A percentile compares a stretch with the other conserved stretches of the same genome.
Conservation (phyloP, 257 asterid genomes). For the Echites panduratus region DNA sequence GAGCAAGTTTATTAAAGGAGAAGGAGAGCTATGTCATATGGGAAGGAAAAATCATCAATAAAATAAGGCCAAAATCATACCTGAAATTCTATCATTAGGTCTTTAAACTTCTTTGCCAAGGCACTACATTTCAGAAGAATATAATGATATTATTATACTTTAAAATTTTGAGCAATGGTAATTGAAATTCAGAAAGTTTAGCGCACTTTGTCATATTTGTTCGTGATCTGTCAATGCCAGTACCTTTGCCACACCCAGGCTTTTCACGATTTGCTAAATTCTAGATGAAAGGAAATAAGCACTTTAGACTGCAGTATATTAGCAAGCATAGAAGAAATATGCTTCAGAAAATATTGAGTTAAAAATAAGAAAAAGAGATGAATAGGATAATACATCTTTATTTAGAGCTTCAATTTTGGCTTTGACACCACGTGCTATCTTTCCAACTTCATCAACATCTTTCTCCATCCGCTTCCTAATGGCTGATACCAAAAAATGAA, state of each 20-base stretch:
- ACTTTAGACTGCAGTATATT: conserved; percentile 10
- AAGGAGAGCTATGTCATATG: neutral
- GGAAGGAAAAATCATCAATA: neutral
- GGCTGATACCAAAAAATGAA: conserved; percentile 34
- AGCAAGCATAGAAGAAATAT: neutral
- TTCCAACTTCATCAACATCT: conserved; percentile 79
- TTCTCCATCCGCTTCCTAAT: conserved; percentile 90
- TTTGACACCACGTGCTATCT: conserved; percentile 69
- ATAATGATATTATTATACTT: conserved; percentile 5
- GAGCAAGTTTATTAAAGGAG: conserved; percentile 8
- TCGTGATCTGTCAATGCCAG: conserved; percentile 86
- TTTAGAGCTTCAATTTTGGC: conserved; percentile 56
- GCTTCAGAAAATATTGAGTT: neutral
- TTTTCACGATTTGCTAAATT: conserved; percentile 73
- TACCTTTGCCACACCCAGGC: conserved; percentile 82
- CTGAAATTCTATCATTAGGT: conserved; percentile 78
- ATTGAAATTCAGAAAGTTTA: neutral
- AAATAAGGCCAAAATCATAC: conserved; percentile 23
- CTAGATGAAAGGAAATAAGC: conserved; percentile 26
- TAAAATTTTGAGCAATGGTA: conserved; percentile 4
- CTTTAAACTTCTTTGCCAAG: conserved; percentile 64
- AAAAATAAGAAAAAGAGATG: conserved; percentile 10
- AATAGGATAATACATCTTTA: conserved; percentile 46
- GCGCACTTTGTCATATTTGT: conserved; percentile 69
- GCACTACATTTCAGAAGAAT: conserved; percentile 40